Evolutionary conservation across 129 eudicot species (phyloP).

Genomic region (Gnaphalium uliginosum): DNA sequence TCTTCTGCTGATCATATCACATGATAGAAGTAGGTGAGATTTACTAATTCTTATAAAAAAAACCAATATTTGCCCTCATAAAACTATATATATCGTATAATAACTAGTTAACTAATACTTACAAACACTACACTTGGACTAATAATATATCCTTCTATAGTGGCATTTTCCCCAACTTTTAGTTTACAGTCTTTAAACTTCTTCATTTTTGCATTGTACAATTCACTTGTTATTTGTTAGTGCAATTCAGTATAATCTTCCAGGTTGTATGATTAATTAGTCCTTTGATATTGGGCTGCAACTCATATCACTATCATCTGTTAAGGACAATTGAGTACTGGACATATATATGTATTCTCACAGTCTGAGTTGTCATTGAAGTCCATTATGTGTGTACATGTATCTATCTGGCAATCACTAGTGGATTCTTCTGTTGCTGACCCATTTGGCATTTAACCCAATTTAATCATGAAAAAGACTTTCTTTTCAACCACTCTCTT

Average conservation of each 20-base stretch:
- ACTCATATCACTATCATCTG: background rate
- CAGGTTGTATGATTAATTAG: too few relatives aligned
- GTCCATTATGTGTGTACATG: conserved; percentile 17
- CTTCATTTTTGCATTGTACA: too few relatives aligned
- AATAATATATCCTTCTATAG: background rate
- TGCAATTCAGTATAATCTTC: background rate
- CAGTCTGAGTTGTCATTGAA: background rate
- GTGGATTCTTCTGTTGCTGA: background rate
- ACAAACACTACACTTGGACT: background rate
- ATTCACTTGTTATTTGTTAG: background rate
- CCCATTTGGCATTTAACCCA: conserved; percentile 14
- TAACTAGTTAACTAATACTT: too few relatives aligned
- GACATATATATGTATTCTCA: conserved; percentile 4
- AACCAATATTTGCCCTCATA: too few relatives aligned
- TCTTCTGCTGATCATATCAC: conserved; percentile 3
- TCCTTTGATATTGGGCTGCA: conserved; percentile 5
- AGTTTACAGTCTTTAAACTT: too few relatives aligned
- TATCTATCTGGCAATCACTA: conserved; percentile 28
- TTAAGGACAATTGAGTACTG: background rate
- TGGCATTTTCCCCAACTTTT: too few relatives aligned
- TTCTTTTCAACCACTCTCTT: conserved; percentile 6
- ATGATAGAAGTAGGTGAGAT: conserved; percentile 17
- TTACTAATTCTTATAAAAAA: background rate
- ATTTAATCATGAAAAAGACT: conserved; percentile 20
- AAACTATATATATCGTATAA: too few relatives aligned